Percentiles rank a stretch among this genome's conserved stretches.
Conservation (phyloP, 192 early-diverging fungal species). For the Coemansia sp. region DNA sequence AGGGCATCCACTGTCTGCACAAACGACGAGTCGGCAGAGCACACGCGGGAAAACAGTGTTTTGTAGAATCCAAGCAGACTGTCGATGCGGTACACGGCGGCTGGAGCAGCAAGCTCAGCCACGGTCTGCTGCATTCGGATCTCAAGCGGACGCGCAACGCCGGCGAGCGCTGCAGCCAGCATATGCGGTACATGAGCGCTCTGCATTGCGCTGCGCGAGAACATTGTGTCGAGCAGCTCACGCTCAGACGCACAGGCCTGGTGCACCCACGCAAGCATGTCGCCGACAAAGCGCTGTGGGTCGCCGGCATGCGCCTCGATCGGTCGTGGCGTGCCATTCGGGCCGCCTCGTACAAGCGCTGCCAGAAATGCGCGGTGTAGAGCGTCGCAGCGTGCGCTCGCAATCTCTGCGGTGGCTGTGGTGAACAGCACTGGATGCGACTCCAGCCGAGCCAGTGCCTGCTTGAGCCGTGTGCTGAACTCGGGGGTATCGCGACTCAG, state of each 20-base stretch:
- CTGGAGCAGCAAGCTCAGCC: conserved; percentile 11
- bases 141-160: conserved; percentile 40
- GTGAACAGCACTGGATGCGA: conserved; percentile 27
- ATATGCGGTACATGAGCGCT: neutral
- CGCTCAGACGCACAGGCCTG: conserved; percentile 83
- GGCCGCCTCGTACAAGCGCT: conserved; percentile 32
- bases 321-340: conserved; percentile 59
- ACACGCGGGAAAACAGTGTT: conserved; percentile 18
- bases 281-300: conserved; percentile 86
- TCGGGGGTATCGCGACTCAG: conserved; percentile 28
- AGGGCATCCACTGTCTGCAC: conserved; percentile 9
- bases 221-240: conserved; percentile 74
- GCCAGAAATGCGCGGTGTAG: conserved; percentile 25
- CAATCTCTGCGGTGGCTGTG: conserved; percentile 19
- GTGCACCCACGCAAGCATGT: conserved; percentile 97
- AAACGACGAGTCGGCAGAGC: conserved; percentile 17
- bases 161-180: conserved; percentile 24
- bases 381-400: conserved; percentile 19
- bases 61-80: conserved; percentile 32
- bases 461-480: conserved; percentile 16
- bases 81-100: conserved; percentile 26
- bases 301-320: conserved; percentile 94
- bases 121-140: conserved; percentile 36
- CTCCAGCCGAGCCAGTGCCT: conserved; percentile 28
- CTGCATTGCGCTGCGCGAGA: conserved; percentile 8